Base-by-base conservation (phyloP, 257 asterid genomes). In the Solanum pennellii region DNA sequence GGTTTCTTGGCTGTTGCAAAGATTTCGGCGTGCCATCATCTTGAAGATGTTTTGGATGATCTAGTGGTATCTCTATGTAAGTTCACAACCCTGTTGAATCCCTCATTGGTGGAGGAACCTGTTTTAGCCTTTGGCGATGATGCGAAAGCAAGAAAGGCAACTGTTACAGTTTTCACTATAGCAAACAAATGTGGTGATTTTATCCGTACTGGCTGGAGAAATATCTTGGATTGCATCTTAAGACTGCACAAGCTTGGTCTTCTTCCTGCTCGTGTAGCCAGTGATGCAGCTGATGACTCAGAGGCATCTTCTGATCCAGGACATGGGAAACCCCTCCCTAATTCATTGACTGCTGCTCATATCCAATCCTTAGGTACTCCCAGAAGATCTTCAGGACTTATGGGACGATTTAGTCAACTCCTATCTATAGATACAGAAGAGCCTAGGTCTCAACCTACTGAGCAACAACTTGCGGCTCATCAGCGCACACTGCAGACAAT, bases 361-460 rank as follows among this genome's bases (percentile, higher is more conserved):
- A 85, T 95, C 90, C 98, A 94, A 88, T 86, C 97, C 35, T 91
- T 93, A 37, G 98, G 98, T 83, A 95, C 98, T 66, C 99, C 99
- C 71, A 95, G 98, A 91, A 93, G 98, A 85, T 96, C 99, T 71
- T 96, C 99, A 23, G 99, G 98, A 75, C 92, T 95, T 83, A 96
- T 96, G 99, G 98, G 98, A 39, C 92, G 98, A 84, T 96, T 96
- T 91, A 96, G 99, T 91, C 99, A 95, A 90, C 98, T 96, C 69
- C 91, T 96, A 47, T 96, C 98, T 79, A 94, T 96, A 59, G 98
- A 96, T 87, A 92, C 98, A 14, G 99, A 96, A 90, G 99, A 96
- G 90, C 98, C 99, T 37, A 92, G 98, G 89, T 95, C 97, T 72
- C 98, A 95, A 88, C 98, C 98, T 60, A 94, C 99, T 14, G 99